Conservation (phyloP, 2,329 filamentous ascomycete species). For the Cladosporium austrohemisphaericum region DNA sequence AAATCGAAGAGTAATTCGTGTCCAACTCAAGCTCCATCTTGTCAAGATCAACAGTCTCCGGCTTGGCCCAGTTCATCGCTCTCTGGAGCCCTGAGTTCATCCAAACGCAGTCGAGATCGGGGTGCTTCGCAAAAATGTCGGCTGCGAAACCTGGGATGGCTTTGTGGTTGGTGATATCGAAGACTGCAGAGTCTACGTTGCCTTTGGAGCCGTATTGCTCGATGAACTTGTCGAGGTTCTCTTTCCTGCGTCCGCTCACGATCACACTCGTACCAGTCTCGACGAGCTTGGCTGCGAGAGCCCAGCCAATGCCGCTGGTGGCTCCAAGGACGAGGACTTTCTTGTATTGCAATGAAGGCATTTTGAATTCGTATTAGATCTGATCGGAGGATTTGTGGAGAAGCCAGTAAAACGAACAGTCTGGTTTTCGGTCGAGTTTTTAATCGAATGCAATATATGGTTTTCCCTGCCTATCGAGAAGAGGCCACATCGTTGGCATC, state of each 20-base stretch:
- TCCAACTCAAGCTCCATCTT: constrained; percentile 44
- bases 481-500: too few species aligned
- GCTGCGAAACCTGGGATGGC: constrained; percentile 45
- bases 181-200: constrained; percentile 43
- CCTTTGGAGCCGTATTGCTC: constrained; percentile 42
- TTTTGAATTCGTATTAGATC: neutral
- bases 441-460: neutral
- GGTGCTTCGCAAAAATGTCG: constrained; percentile 42
- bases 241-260: constrained; percentile 49
- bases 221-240: constrained; percentile 49
- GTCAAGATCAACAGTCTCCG: constrained; percentile 44
- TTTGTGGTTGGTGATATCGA: constrained; percentile 51
- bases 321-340: constrained; percentile 55
- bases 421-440: neutral
- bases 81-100: constrained; percentile 54
- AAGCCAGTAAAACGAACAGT: neutral
- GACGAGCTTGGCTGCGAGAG: constrained; percentile 48
- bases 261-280: constrained; percentile 47
- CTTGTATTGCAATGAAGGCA: constrained; percentile 42
- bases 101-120: constrained; percentile 51
- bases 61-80: constrained; percentile 47
- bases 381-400: neutral
- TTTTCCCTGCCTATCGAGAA: too few species aligned
- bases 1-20: constrained; percentile 50
- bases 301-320: constrained; percentile 49